Conservation (phyloP, 306 rosid genomes). For the Begonia peltatifolia region DNA sequence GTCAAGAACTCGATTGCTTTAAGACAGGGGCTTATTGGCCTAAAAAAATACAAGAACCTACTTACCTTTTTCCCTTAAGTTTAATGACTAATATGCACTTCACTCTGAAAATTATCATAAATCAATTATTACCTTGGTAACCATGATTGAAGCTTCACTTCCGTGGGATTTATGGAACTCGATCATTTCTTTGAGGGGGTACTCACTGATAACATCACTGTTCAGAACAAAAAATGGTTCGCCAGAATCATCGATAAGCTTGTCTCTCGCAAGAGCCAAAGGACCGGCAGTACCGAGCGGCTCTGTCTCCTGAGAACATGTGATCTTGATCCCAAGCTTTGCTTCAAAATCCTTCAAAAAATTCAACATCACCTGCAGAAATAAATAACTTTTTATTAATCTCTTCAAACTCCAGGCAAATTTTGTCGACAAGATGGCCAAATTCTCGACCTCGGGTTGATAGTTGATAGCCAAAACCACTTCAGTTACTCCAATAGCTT, state of each 20-base stretch:
- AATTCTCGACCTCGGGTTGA: conserved; percentile 79
- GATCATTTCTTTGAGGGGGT: conserved; percentile 86
- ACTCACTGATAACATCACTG: conserved; percentile 96
- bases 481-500: conserved; percentile 84
- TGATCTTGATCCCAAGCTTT: conserved; percentile 85
- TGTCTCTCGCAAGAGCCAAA: conserved; percentile 96
- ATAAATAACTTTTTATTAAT: conserved; percentile 12
- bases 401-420: conserved; percentile 12
- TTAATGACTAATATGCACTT: too few relatives aligned
- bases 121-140: conserved; percentile 61
- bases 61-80: too few relatives aligned
- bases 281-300: conserved; percentile 99
- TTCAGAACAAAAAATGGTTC: conserved; percentile 97
- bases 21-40: background rate
- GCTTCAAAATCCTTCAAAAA: conserved; percentile 88
- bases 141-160: conserved; percentile 99
- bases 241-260: conserved; percentile 66
- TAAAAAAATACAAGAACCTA: background rate
- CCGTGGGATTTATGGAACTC: conserved; percentile 86
- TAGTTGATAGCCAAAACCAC: conserved; percentile 97
- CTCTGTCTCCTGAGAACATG: conserved; percentile 98
- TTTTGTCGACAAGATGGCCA: background rate
- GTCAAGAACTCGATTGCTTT: too few relatives aligned
- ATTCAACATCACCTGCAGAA: conserved; percentile 79
- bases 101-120: background rate